Percentiles rank a stretch among this genome's conserved stretches.
phyloP scores from a whole-genome alignment of 176 grass and related monocot genomes.

The Zoysia pacifica region DNA sequence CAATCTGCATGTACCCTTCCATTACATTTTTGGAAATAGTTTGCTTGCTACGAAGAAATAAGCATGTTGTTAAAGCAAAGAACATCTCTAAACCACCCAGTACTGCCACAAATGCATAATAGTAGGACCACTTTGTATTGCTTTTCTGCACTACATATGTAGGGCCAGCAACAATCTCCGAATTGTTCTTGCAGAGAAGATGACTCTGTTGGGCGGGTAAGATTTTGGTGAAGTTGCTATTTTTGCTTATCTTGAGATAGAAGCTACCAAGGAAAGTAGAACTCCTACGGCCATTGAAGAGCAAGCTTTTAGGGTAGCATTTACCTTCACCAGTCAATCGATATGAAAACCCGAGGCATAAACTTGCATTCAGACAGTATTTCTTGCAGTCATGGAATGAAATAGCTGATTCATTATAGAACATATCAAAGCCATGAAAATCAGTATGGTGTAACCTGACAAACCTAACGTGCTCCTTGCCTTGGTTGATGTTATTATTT shows the following conservation, averaged over 20 bases:
- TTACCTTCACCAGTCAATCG: neutral
- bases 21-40: slow-evolving; percentile 23
- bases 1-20: slow-evolving; percentile 59
- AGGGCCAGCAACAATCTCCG: neutral
- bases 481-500: neutral
- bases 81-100: slow-evolving; percentile 46
- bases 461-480: neutral
- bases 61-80: slow-evolving; percentile 37
- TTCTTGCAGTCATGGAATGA: neutral
- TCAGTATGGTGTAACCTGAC: neutral
- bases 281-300: neutral
- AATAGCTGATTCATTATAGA: neutral
- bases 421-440: neutral
- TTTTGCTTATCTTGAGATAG: neutral
- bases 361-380: neutral
- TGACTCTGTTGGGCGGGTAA: neutral
- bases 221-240: neutral
- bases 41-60: slow-evolving; percentile 52
- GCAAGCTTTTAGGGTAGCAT: neutral
- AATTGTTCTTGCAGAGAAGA: neutral
- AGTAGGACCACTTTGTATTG: slow-evolving; percentile 42
- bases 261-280: neutral
- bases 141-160: neutral
- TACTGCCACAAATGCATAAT: slow-evolving; percentile 37
- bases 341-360: neutral